phyloP scores from a whole-genome alignment of 2,329 filamentous ascomycete genomes.

The Lanzia echinophila region DNA sequence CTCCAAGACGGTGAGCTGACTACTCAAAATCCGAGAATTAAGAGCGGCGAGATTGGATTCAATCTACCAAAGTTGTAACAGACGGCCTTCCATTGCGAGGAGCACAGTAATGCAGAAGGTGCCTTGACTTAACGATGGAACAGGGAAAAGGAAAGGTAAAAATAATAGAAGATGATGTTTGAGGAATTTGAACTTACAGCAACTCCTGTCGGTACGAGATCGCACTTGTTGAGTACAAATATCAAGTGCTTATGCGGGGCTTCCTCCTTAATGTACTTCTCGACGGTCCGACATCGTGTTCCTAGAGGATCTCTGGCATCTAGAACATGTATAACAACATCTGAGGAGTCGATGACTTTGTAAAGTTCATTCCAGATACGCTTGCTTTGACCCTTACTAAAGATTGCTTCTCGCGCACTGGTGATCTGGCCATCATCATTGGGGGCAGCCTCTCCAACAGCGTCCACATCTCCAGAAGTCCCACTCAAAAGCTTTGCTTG shows the following conservation, averaged over 20 bases:
- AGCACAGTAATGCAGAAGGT: constrained; percentile 55
- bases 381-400: constrained; percentile 91
- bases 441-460: constrained; percentile 34
- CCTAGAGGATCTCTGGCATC: constrained; percentile 86
- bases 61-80: constrained; percentile 99
- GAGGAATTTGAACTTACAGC: constrained; percentile 67
- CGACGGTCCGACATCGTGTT: constrained; percentile 80
- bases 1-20: constrained; percentile 84
- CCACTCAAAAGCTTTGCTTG: constrained; percentile 72
- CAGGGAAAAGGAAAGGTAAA: constrained; percentile 13
- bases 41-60: constrained; percentile 61
- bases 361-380: constrained; percentile 95
- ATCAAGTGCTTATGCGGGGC: constrained; percentile 94
- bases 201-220: constrained; percentile 85
- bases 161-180: not conserved
- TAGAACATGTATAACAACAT: constrained; percentile 91
- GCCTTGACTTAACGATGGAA: constrained; percentile 80
- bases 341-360: constrained; percentile 91
- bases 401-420: constrained; percentile 75
- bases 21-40: constrained; percentile 59
- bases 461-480: constrained; percentile 49
- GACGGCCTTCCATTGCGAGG: constrained; percentile 68
- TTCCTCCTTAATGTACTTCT: constrained; percentile 90
- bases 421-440: constrained; percentile 43
- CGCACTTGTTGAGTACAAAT: constrained; percentile 85